phyloP scores from a whole-genome alignment of 2,329 filamentous ascomycete species.

The Ascocoryne sarcoides region DNA sequence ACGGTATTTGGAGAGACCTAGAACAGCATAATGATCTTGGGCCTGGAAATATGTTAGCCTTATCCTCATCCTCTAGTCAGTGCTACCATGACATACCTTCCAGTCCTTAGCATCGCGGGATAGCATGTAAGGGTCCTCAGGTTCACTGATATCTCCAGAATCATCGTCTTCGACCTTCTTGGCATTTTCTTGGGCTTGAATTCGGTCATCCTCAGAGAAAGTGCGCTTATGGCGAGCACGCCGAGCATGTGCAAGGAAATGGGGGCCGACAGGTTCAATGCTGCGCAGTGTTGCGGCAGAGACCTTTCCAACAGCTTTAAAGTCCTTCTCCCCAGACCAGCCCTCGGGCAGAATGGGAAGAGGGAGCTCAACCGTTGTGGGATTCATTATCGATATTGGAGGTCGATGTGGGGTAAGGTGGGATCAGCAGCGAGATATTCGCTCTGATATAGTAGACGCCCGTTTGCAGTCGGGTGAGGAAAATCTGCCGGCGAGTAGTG shows the following conservation, averaged over 20 bases:
- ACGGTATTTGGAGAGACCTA: constrained; percentile 87
- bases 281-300: constrained; percentile 73
- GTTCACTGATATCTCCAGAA: constrained; percentile 82
- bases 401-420: too few relatives aligned
- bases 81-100: constrained; percentile 58
- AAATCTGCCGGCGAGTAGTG: too few relatives aligned
- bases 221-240: constrained; percentile 94
- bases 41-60: constrained; percentile 41
- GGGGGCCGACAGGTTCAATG: constrained; percentile 91
- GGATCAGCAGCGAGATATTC: too few relatives aligned
- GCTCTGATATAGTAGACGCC: too few relatives aligned
- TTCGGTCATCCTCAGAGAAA: constrained; percentile 96
- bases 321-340: constrained; percentile 85
- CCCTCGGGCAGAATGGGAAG: constrained; percentile 70
- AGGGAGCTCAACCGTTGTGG: constrained; percentile 42
- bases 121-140: constrained; percentile 87
- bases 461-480: too few relatives aligned
- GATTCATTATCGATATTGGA: too few relatives aligned
- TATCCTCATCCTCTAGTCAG: neutral
- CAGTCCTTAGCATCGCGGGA: constrained; percentile 95
- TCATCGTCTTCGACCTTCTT: constrained; percentile 94
- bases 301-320: constrained; percentile 73
- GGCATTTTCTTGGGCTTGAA: constrained; percentile 88
- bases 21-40: constrained; percentile 97
- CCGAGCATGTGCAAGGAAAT: constrained; percentile 95